These are phyloP conservation scores for Eutrema yunnanense DNA, from an alignment of 345 rosid species.

Conservation along the genomic window DNA sequence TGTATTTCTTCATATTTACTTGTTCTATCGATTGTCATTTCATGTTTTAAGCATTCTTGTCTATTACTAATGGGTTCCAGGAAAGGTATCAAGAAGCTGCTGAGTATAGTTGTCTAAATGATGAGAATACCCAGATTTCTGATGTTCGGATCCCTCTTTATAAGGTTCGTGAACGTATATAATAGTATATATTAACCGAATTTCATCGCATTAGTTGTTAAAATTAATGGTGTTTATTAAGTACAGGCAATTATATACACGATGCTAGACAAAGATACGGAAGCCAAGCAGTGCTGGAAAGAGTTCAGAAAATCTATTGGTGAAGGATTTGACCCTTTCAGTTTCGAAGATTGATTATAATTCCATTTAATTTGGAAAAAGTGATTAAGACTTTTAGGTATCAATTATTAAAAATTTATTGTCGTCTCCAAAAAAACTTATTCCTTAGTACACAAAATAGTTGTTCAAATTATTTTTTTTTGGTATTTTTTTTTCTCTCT, in stretches of 20 bases:
- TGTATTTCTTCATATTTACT: background rate
- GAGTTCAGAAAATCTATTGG: slow-evolving; percentile 35
- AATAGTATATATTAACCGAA: too few relatives aligned
- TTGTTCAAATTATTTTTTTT: too few relatives aligned
- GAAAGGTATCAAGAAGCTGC: slow-evolving; percentile 31
- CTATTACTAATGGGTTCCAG: slow-evolving; percentile 11
- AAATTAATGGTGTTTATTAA: background rate
- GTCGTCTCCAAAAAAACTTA: background rate
- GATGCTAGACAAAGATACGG: slow-evolving; percentile 29
- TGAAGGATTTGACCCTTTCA: slow-evolving; percentile 32
- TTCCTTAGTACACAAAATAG: background rate
- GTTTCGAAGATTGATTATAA: slow-evolving; percentile 10
- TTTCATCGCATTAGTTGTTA: background rate
- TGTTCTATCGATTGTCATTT: background rate
- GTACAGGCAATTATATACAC: slow-evolving; percentile 34
- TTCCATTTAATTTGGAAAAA: background rate
- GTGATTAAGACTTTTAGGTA: background rate
- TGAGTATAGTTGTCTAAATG: slow-evolving; percentile 28
- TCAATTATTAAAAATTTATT: background rate
- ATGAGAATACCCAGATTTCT: slow-evolving; percentile 25
- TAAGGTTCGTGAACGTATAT: slow-evolving; percentile 18
- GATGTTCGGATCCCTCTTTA: slow-evolving; percentile 33
- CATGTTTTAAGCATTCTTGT: background rate
- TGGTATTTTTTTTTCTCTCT: too few relatives aligned
- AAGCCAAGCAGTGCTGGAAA: slow-evolving; percentile 37